Percentiles rank a stretch among this genome's conserved stretches.
Conservation (phyloP, 2,329 filamentous ascomycete species). For the Alternaria arbusti region DNA sequence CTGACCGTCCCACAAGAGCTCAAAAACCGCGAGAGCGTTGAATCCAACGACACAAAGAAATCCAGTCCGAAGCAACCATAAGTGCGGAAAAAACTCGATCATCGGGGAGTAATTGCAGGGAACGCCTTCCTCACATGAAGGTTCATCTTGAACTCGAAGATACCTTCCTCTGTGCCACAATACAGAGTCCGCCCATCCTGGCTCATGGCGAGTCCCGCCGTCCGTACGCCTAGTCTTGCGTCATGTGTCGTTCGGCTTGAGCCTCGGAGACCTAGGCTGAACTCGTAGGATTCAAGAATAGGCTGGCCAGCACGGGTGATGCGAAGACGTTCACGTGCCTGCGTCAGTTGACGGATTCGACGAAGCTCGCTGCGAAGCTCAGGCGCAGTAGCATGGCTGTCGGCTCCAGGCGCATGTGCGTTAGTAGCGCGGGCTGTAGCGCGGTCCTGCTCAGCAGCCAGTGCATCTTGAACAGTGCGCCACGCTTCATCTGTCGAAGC, state of each 20-base stretch:
- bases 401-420: constrained; percentile 15
- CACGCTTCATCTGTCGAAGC: constrained; percentile 52
- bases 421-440: constrained; percentile 21
- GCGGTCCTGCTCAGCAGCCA: constrained; percentile 47
- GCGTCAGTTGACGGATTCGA: constrained; percentile 44
- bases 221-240: constrained; percentile 50
- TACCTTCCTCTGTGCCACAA: constrained; percentile 68
- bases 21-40: neutral
- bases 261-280: constrained; percentile 33
- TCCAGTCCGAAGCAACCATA: neutral
- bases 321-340: constrained; percentile 47
- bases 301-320: constrained; percentile 38
- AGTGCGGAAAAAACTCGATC: constrained; percentile 8
- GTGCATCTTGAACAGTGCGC: constrained; percentile 57
- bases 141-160: constrained; percentile 76
- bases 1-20: neutral
- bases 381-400: constrained; percentile 31
- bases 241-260: constrained; percentile 34
- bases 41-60: neutral
- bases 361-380: constrained; percentile 44
- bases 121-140: constrained; percentile 63
- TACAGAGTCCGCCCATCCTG: constrained; percentile 56
- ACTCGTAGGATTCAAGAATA: constrained; percentile 31
- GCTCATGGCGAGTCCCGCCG: constrained; percentile 58
- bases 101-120: constrained; percentile 49